Percentiles rank a stretch among this genome's conserved stretches.
Conservation (phyloP, 2,329 filamentous ascomycete species). For the Colletotrichum costaricense region DNA sequence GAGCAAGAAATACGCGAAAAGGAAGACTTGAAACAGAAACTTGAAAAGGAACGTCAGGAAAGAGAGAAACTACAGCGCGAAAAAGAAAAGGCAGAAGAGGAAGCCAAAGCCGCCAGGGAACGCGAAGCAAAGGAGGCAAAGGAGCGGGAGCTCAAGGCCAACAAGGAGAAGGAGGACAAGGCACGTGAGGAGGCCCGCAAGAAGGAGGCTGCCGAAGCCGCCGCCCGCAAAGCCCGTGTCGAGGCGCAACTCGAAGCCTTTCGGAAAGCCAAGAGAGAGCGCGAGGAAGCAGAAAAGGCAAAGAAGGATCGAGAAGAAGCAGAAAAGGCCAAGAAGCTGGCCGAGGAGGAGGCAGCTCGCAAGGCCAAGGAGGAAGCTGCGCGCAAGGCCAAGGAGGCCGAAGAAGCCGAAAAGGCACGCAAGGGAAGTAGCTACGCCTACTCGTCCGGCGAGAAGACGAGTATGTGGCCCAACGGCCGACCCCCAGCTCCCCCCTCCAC, state of each 20-base stretch:
- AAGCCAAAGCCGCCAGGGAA: constrained; percentile 40
- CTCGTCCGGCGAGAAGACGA: constrained; percentile 75
- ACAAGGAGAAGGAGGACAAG: constrained; percentile 54
- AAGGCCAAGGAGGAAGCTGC: constrained; percentile 43
- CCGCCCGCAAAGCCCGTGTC: constrained; percentile 41
- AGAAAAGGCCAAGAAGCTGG: constrained; percentile 53
- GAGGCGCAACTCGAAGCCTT: constrained; percentile 39
- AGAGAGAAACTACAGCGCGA: constrained; percentile 52
- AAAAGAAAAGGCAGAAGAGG: constrained; percentile 61
- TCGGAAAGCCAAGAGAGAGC: constrained; percentile 48
- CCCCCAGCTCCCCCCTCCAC: constrained; percentile 54
- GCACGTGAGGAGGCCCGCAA: constrained; percentile 43
- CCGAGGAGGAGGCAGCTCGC: constrained; percentile 38
- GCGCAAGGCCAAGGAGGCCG: constrained; percentile 46
- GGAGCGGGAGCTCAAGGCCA: constrained; percentile 43
- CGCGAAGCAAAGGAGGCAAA: constrained; percentile 46
- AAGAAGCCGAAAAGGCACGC: constrained; percentile 46
- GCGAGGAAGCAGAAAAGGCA: constrained; percentile 58
- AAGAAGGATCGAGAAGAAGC: constrained; percentile 57
- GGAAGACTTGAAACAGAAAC: constrained; percentile 45
- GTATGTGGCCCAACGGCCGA: constrained; percentile 75
- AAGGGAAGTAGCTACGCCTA: constrained; percentile 69
- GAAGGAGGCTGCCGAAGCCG: constrained; percentile 45
- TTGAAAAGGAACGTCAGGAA: constrained; percentile 43
- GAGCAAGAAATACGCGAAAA: constrained; percentile 48